Conservation (phyloP, 2,329 filamentous ascomycete species). For the Diplodia corticola region DNA sequence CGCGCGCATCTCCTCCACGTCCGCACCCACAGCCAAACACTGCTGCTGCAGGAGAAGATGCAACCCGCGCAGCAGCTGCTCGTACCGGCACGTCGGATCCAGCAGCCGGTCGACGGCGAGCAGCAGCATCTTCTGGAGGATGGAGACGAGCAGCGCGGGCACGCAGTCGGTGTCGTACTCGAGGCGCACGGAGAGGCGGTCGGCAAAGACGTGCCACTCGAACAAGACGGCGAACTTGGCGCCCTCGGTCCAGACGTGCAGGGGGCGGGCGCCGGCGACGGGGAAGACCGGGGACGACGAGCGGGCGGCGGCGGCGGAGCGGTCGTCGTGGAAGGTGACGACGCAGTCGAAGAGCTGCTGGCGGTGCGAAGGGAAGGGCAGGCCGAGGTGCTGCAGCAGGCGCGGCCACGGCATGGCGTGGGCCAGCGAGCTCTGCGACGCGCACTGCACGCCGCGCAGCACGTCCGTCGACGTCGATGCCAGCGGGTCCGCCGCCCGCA, state of each 20-base stretch:
- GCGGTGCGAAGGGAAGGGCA: not conserved
- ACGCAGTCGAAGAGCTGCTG: conserved; percentile 24
- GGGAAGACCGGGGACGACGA: not conserved
- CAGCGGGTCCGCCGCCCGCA: conserved; percentile 24
- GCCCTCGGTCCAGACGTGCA: conserved; percentile 26
- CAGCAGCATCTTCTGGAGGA: not conserved
- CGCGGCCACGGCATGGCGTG: conserved; percentile 35
- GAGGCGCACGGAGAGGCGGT: conserved; percentile 22
- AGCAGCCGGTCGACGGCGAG: not conserved
- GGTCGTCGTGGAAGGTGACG: conserved; percentile 33
- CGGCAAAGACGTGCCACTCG: conserved; percentile 25
- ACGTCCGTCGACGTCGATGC: conserved; percentile 14
- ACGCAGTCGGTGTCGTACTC: conserved; percentile 25
- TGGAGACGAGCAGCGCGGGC: not conserved
- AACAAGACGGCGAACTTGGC: conserved; percentile 31
- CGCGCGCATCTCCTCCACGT: too few species aligned
- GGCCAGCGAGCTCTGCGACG: conserved; percentile 31
- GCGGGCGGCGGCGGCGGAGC: not conserved
- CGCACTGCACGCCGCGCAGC: conserved; percentile 26
- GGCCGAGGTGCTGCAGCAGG: conserved; percentile 30
- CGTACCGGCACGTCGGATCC: too few species aligned
- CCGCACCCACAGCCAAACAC: too few species aligned
- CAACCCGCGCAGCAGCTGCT: too few species aligned
- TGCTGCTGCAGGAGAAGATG: too few species aligned
- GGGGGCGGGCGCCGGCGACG: conserved; percentile 22